Percentiles rank a stretch among this genome's conserved stretches.
Evolutionary conservation across 2,329 filamentous ascomycete species (phyloP).

Genomic region (Penicillium sp.): DNA sequence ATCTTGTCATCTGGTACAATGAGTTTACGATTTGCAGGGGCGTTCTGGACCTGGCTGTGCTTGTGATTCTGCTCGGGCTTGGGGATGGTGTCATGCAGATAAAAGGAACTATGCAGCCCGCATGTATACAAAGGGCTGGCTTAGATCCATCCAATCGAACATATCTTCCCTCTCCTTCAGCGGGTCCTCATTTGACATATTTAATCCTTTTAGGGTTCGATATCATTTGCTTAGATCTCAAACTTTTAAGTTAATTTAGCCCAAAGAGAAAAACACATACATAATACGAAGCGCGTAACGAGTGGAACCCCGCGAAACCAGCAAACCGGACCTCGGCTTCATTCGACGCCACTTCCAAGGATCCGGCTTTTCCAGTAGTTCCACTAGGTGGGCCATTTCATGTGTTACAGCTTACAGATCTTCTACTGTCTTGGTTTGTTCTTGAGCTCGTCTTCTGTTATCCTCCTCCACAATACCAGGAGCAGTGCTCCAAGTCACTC

Average conservation of each 20-base stretch:
- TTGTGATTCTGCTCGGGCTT: no score
- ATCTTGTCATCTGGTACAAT: background rate
- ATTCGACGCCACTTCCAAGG: conserved; percentile 11
- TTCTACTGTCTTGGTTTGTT: background rate
- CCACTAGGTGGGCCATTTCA: background rate
- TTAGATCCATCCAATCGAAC: background rate
- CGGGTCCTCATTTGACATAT: background rate
- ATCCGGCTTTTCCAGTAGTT: conserved; percentile 16
- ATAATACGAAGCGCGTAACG: background rate
- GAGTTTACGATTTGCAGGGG: background rate
- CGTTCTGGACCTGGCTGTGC: background rate
- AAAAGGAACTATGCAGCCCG: background rate
- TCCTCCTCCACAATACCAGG: background rate
- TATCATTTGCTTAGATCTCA: background rate
- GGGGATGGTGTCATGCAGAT: background rate
- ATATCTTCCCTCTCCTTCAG: background rate
- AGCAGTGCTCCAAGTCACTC: background rate
- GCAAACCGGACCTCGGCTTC: conserved; percentile 19
- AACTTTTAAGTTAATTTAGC: background rate
- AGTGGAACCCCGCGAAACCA: background rate
- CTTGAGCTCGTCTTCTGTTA: background rate
- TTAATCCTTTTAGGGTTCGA: background rate
- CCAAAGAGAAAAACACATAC: no score
- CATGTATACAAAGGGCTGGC: background rate
- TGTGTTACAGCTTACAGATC: background rate